Evolutionary conservation across 768 basidiomycete genomes (phyloP).

Genomic region (Thelephora ganbajun): DNA sequence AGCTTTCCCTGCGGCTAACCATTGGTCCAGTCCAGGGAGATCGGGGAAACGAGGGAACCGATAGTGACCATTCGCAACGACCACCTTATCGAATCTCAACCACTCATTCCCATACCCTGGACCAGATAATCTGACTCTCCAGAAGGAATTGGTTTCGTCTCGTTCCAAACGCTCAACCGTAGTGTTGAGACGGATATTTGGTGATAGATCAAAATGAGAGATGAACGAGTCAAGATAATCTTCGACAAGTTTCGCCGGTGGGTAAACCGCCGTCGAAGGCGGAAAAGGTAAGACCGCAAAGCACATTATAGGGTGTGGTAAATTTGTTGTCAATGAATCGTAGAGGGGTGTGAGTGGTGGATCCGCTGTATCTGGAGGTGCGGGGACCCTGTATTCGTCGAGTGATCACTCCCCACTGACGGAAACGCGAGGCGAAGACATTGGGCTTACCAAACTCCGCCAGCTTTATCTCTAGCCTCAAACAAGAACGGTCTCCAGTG

Average conservation of each 20-base stretch:
- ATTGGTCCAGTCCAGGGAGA: conserved; percentile 42
- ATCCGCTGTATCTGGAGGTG: conserved; percentile 26
- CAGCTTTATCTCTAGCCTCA: conserved; percentile 51
- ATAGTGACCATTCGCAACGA: conserved; percentile 72
- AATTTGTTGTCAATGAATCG: conserved; percentile 69
- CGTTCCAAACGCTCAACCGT: conserved; percentile 35
- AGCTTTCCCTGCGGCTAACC: conserved; percentile 39
- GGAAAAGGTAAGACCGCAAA: conserved; percentile 53
- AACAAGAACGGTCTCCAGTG: conserved; percentile 52
- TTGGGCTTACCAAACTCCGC: conserved; percentile 62
- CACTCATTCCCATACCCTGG: conserved; percentile 11
- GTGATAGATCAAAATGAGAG: conserved; percentile 38
- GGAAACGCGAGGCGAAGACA: too few relatives aligned
- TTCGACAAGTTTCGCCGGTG: conserved; percentile 43
- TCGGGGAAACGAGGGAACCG: conserved; percentile 46
- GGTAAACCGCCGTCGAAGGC: conserved; percentile 58
- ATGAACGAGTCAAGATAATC: conserved; percentile 62
- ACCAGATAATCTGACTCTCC: conserved; percentile 32
- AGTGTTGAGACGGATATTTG: conserved; percentile 51
- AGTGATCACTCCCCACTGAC: background rate
- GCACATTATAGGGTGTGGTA: conserved; percentile 70
- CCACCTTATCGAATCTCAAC: conserved; percentile 42
- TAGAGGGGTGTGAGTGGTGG: conserved; percentile 61
- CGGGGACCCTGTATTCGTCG: conserved; percentile 32
- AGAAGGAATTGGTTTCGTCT: conserved; percentile 19